These are phyloP conservation scores for Hordeum pubiflorum DNA, from an alignment of 202 grass and related monocot species.

Conservation along the genomic window DNA sequence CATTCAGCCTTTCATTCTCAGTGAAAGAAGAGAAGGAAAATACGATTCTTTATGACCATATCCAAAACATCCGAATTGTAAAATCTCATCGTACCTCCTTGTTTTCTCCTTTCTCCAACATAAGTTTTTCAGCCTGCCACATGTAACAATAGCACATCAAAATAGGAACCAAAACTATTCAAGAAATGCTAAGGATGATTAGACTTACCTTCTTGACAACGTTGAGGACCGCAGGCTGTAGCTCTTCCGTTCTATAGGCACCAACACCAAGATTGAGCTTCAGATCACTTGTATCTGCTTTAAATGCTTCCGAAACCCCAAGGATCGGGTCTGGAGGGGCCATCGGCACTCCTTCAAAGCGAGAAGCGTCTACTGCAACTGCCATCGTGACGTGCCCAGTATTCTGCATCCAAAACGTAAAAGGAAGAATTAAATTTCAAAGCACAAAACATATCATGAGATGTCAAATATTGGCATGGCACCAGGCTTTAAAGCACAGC, in stretches of 20 bases:
- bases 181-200: not conserved
- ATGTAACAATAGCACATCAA: slow-evolving; percentile 5
- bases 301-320: slow-evolving; percentile 91
- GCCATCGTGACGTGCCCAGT: slow-evolving; percentile 44
- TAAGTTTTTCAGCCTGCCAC: slow-evolving; percentile 71
- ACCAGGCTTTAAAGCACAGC: not conserved
- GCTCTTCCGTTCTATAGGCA: slow-evolving; percentile 90
- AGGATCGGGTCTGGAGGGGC: slow-evolving; percentile 94
- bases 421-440: slow-evolving; percentile 5
- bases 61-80: not conserved
- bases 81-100: slow-evolving; percentile 58
- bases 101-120: slow-evolving; percentile 94
- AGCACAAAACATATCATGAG: not conserved
- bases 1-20: not conserved
- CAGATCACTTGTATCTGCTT: slow-evolving; percentile 56
- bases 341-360: slow-evolving; percentile 86
- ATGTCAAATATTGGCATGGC: not conserved
- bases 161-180: not conserved
- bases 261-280: slow-evolving; percentile 97
- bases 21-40: not conserved
- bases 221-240: slow-evolving; percentile 84
- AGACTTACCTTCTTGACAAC: slow-evolving; percentile 80
- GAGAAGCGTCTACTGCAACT: slow-evolving; percentile 63
- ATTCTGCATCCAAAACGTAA: slow-evolving; percentile 35
- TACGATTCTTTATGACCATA: not conserved